Base-by-base conservation (phyloP, 2,329 filamentous ascomycete species). In the Tympanopsis confertula region DNA sequence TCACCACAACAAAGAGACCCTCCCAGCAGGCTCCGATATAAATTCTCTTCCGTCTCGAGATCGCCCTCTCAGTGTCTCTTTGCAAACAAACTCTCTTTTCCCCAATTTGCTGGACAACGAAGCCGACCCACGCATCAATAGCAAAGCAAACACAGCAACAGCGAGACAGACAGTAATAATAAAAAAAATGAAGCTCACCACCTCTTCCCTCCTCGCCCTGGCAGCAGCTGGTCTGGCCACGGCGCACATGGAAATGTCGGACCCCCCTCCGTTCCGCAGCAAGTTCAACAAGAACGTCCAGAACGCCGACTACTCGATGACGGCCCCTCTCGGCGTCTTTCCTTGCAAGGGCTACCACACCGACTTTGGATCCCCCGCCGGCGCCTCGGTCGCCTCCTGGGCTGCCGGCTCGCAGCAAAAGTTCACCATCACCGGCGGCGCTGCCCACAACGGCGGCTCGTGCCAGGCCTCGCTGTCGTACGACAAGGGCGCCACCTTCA, bases 391-490 rank as follows among this genome's bases (percentile, higher is more conserved):
- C 50, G 86, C 85, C 47, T 53, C 63, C 1, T 84, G 82, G 57
- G 62, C 68, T 1, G 68, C 82, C 13, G 86, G 86, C 3, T 69
- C 72, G 4, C 45, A 56, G 0, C 0, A 74, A 82, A 49, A 55
- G 62, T 0, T 95, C 1, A 56, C 60, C 0, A 85, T 94, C 57
- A 61, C 61, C 0, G 88, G 87, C 24, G 63, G 68, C 36, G 88
- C 87, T 3, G 76, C 80, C 0, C 91, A 98, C 48, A 88, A 88
- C 14, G 91, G 91, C 38, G 91, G 91, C 0, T 93, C 86, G 0
- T 96, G 91, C 63, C 91, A 98, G 50, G 62, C 96, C 40, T 82
- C 81, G 5, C 64, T 98, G 48, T 91, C 88, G 0, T 86, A 83
- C 14, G 89, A 95, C 47, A 63, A 68, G 13, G 96, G 91, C 56